A percentile compares a stretch with the other conserved stretches of the same genome.
Evolutionary conservation across 2,329 filamentous ascomycete genomes (phyloP).

Genomic region (Ampelomyces quisqualis): DNA sequence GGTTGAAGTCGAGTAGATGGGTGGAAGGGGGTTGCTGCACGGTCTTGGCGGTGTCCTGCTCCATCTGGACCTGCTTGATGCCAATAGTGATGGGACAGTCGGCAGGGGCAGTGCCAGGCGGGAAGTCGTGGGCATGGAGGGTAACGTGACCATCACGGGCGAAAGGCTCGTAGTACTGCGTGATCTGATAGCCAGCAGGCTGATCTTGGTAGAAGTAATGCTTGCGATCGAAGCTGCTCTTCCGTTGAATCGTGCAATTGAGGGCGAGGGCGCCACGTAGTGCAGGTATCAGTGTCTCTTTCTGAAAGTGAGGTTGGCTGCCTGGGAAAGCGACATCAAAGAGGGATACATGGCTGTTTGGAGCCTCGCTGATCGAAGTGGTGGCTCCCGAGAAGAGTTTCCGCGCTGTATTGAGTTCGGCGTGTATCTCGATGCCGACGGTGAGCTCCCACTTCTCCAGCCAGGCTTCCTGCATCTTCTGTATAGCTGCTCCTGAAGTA

Average conservation of each 20-base stretch:
- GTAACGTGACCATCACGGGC: constrained; percentile 70
- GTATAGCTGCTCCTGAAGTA: constrained; percentile 1
- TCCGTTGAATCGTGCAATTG: constrained; percentile 72
- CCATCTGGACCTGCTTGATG: constrained; percentile 93
- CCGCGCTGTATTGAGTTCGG: constrained; percentile 81
- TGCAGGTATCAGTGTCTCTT: constrained; percentile 81
- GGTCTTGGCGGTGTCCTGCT: constrained; percentile 97
- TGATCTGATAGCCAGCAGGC: constrained; percentile 94
- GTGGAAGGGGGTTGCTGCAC: constrained; percentile 71
- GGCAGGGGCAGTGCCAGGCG: constrained; percentile 67
- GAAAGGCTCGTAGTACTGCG: constrained; percentile 82
- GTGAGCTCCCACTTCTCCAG: constrained; percentile 81
- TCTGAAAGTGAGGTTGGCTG: constrained; percentile 82
- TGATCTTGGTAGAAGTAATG: constrained; percentile 99
- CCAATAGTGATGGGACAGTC: constrained; percentile 72
- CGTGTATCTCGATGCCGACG: constrained; percentile 95
- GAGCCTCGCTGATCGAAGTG: constrained; percentile 57
- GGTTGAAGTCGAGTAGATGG: constrained; percentile 89
- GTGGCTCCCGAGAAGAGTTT: constrained; percentile 81
- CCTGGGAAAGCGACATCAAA: constrained; percentile 92
- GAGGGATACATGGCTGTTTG: constrained; percentile 83
- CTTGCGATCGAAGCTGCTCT: constrained; percentile 89
- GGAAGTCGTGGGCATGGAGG: constrained; percentile 66
- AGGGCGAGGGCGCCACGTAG: constrained; percentile 83
- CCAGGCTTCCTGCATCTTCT: constrained; percentile 18